phyloP scores from a whole-genome alignment of 1,284 basidiomycete genomes.

The Ceratobasidium sp. region DNA sequence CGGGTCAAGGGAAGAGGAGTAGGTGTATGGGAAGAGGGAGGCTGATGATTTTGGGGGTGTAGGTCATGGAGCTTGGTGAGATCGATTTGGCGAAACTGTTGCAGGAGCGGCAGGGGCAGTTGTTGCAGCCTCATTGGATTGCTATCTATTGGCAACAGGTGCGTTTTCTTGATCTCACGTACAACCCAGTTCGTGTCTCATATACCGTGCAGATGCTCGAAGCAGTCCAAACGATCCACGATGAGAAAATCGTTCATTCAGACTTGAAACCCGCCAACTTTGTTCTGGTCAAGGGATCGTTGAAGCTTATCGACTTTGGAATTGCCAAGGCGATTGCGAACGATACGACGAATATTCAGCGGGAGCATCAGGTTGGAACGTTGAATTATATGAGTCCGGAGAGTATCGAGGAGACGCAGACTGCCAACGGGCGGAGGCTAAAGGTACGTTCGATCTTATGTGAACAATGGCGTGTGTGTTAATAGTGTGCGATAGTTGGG shows the following conservation, averaged over 20 bases:
- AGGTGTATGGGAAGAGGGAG: not conserved
- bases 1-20: not conserved
- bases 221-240: conserved; percentile 95
- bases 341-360: conserved; percentile 96
- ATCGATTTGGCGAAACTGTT: conserved; percentile 87
- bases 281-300: conserved; percentile 90
- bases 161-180: conserved; percentile 50
- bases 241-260: conserved; percentile 96
- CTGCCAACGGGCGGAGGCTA: conserved; percentile 55
- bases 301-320: conserved; percentile 97
- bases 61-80: conserved; percentile 94
- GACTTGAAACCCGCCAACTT: conserved; percentile 98
- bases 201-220: conserved; percentile 82
- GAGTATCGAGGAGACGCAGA: conserved; percentile 46
- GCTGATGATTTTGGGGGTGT: conserved; percentile 41
- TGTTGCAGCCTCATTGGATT: conserved; percentile 91
- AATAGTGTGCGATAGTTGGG: conserved; percentile 64
- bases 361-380: conserved; percentile 84
- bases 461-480: conserved; percentile 8
- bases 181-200: not conserved
- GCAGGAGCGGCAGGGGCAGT: conserved; percentile 83
- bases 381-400: conserved; percentile 27
- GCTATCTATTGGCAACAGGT: conserved; percentile 97
- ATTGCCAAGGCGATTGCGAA: conserved; percentile 98
- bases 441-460: conserved; percentile 39